Base-by-base conservation (phyloP, 148 eudicot species). In the Chenopodium berlandieri region DNA sequence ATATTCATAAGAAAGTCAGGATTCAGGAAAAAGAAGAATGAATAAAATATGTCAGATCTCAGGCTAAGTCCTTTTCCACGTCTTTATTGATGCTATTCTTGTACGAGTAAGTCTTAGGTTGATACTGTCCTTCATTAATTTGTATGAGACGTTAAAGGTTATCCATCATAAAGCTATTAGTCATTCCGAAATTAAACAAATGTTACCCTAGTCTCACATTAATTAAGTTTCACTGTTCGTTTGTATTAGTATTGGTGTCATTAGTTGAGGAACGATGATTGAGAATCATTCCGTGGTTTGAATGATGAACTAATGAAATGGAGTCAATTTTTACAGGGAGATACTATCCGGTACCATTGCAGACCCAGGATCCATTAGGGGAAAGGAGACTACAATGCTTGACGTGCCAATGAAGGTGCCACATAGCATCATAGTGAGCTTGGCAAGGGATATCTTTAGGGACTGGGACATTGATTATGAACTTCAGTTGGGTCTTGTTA, bases 401-500 rank as follows among this genome's bases (percentile, higher is more conserved):
- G 86, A 86, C 0, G 80, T 86, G 46, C 77, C 84, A 32, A 80
- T 86, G 82, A 65, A 80, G 67, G 86, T 86, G 22, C 88, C 88
- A 11, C 88, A 86, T 9, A 68, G 81, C 82, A 79, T 84, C 79
- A 34, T 83, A 1, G 75, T 73, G 67, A 86, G 79, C 77, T 78
- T 86, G 75, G 86, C 37, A 9, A 80, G 75, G 65, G 88, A 86
- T 34, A 75, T 86, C 16, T 71, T 37, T 14, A 54, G 9, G 48
- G 88, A 86, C 17, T 83, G 88, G 88, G 86, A 86, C 77, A 86
- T 86, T 7, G 88, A 86, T 17, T 86, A 86, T 25, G 86, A 74
- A 77, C 88, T 86, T 27, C 50, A 80, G 2, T 6, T 86, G 2
- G 77, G 66, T 1, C 84, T 86, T 20, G 63, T 78, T 4, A 65